These are phyloP conservation scores for Nigrospora sphaerica DNA, from an alignment of 2,329 filamentous ascomycete species.

Conservation along the genomic window DNA sequence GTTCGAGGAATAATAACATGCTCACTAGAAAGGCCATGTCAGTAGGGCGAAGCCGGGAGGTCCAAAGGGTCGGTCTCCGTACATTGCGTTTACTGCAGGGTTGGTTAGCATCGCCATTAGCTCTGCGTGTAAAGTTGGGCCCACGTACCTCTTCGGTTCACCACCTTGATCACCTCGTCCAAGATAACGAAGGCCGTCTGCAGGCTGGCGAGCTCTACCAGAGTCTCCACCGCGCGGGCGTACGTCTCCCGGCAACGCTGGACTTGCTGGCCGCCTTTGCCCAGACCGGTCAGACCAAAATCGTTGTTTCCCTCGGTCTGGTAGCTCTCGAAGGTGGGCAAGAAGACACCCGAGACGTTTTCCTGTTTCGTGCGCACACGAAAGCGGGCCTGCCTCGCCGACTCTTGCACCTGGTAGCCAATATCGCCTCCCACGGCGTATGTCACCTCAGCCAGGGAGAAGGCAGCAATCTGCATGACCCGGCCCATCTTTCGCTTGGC, in stretches of 20 bases:
- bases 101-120: conserved; percentile 17
- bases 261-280: conserved; percentile 95
- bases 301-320: conserved; percentile 86
- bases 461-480: conserved; percentile 98
- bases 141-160: conserved; percentile 78
- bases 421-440: conserved; percentile 96
- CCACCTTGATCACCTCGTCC: conserved; percentile 98
- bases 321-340: conserved; percentile 90
- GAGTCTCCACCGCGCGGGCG: conserved; percentile 86
- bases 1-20: conserved; percentile 96
- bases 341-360: conserved; percentile 93
- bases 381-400: conserved; percentile 87
- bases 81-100: conserved; percentile 80
- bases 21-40: conserved; percentile 44
- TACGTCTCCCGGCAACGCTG: conserved; percentile 94
- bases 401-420: conserved; percentile 95
- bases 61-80: conserved; percentile 11
- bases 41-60: no score
- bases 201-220: conserved; percentile 89
- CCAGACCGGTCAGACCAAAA: conserved; percentile 90
- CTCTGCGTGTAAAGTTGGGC: neutral
- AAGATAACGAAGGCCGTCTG: conserved; percentile 98
- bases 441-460: conserved; percentile 93
- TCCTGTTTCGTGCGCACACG: conserved; percentile 92
- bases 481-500: conserved; percentile 99